phyloP scores from a whole-genome alignment of 108 stramenopile genomes.

The Cyclostephanos invisitatus region DNA sequence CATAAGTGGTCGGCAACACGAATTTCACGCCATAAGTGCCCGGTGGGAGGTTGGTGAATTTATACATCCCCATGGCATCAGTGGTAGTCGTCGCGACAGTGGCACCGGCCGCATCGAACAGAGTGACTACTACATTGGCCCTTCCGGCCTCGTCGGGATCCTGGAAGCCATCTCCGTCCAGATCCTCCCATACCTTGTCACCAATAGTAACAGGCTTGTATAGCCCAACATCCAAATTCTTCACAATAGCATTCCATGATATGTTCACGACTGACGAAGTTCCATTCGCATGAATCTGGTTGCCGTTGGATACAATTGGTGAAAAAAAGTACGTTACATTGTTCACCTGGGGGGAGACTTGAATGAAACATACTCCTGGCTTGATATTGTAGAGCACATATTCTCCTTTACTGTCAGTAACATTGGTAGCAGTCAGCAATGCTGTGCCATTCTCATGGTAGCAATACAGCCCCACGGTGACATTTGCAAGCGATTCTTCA shows the following conservation, averaged over 20 bases:
- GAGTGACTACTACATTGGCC: not conserved
- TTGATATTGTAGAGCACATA: conserved; percentile 19
- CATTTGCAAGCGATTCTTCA: conserved; percentile 20
- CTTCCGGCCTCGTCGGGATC: conserved; percentile 10
- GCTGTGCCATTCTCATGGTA: conserved; percentile 13
- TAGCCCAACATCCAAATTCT: conserved; percentile 33
- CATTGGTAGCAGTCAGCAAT: conserved; percentile 2
- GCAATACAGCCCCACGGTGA: conserved; percentile 22
- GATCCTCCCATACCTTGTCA: conserved; percentile 51
- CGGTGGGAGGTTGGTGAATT: conserved; percentile 27
- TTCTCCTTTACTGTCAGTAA: conserved; percentile 19
- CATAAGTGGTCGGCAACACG: conserved; percentile 23
- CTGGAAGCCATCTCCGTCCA: conserved; percentile 26
- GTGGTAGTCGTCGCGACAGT: conserved; percentile 23
- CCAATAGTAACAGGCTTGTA: conserved; percentile 34
- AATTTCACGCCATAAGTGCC: conserved; percentile 28
- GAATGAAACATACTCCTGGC: conserved; percentile 21
- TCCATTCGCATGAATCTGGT: conserved; percentile 34
- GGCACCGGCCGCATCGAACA: conserved; percentile 20
- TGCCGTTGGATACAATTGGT: conserved; percentile 37
- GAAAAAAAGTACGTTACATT: conserved; percentile 16
- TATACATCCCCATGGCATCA: conserved; percentile 25
- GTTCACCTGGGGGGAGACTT: not conserved
- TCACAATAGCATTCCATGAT: conserved; percentile 4
- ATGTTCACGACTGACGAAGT: conserved; percentile 27